These are phyloP conservation scores for Epichloe sp. DNA, from an alignment of 2,329 filamentous ascomycete genomes.

Conservation along the genomic window DNA sequence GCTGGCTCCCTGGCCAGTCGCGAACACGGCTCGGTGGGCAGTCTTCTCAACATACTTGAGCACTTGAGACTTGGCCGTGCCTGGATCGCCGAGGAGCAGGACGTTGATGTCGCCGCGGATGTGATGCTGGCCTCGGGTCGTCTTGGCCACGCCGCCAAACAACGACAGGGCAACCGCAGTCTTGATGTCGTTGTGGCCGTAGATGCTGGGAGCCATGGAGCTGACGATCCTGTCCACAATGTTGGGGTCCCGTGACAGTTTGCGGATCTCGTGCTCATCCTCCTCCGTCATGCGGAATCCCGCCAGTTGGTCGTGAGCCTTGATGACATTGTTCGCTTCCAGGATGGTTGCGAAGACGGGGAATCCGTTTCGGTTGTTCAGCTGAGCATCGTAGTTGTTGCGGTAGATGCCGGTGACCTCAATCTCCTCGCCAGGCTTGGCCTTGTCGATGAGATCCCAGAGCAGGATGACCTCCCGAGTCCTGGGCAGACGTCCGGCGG, in stretches of 20 bases:
- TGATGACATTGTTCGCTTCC: slow-evolving; percentile 94
- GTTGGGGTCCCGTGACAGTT: slow-evolving; percentile 74
- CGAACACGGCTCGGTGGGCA: slow-evolving; percentile 91
- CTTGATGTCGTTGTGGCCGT: slow-evolving; percentile 93
- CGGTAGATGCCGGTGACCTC: slow-evolving; percentile 94
- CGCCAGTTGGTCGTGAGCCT: slow-evolving; percentile 92
- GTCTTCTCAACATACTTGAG: slow-evolving; percentile 98
- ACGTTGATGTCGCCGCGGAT: slow-evolving; percentile 98
- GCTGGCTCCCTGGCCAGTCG: slow-evolving; percentile 91
- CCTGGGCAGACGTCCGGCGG: slow-evolving; percentile 83
- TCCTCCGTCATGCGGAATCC: slow-evolving; percentile 92
- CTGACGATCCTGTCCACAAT: slow-evolving; percentile 87
- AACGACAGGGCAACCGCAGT: slow-evolving; percentile 88
- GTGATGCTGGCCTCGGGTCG: slow-evolving; percentile 73
- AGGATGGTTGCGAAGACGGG: slow-evolving; percentile 96
- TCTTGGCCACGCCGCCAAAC: slow-evolving; percentile 89
- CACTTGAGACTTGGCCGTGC: slow-evolving; percentile 95
- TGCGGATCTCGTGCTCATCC: slow-evolving; percentile 82
- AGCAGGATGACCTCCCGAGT: slow-evolving; percentile 90
- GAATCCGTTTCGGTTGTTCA: slow-evolving; percentile 98
- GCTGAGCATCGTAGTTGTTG: slow-evolving; percentile 94
- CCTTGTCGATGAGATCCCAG: slow-evolving; percentile 92
- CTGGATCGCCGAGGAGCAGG: slow-evolving; percentile 86
- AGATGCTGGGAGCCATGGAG: slow-evolving; percentile 94
- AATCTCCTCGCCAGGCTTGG: slow-evolving; percentile 95